Evolutionary conservation across 2,329 filamentous ascomycete genomes (phyloP), one percentile per base, ranked within the genome.

Genomic region (Hortaea werneckii): DNA sequence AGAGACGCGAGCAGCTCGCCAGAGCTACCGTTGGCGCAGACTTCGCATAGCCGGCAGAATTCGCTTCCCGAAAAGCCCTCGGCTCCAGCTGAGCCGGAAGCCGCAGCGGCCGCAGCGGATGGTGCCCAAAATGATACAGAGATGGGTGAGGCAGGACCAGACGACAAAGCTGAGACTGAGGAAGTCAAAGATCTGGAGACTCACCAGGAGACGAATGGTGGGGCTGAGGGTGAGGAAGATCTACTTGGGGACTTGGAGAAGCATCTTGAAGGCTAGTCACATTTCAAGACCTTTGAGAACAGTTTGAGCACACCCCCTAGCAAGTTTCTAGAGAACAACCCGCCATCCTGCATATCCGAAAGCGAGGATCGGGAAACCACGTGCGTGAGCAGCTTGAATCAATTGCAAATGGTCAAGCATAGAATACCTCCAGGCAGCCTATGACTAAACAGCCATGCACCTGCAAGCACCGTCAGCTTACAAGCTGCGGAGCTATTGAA

Each of bases 1-100:
- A 50, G 51, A 28, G 65, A 67, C 40, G 52, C 57, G 1, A 67
- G 66, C 1, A 70, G 64, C 50, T 70, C 68, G 4, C 66, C 68
- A 12, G 68, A 71, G 13, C 50, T 68, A 28, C 67, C 68, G n/a
- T 53, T 71, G 1, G 62, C 60, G 6, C 61, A 62, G 3, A 57
- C 57, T 7, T 54, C 58, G n/a, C 65, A 67, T 44, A 68, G 64
- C 53, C 58, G 63, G 30, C 63, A 64, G 42, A 62, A 58, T 26
- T 69, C 67, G 46, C 4, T 48, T 46, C 38, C 38, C 49, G 38
- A 41, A 10, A 41, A 41, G 7, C 20, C 20, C 20, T 20, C 20
- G 20, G 20, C 20, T 20, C 20, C 20, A 20, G 9, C 11, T 13
- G 37, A 10, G 20, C 37, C 37, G 8, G 37, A 40, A 40, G 37